Evolutionary conservation across 2,329 filamentous ascomycete species (phyloP), one percentile per base, ranked within the genome.

Genomic region (Malbranchea zuffiana): DNA sequence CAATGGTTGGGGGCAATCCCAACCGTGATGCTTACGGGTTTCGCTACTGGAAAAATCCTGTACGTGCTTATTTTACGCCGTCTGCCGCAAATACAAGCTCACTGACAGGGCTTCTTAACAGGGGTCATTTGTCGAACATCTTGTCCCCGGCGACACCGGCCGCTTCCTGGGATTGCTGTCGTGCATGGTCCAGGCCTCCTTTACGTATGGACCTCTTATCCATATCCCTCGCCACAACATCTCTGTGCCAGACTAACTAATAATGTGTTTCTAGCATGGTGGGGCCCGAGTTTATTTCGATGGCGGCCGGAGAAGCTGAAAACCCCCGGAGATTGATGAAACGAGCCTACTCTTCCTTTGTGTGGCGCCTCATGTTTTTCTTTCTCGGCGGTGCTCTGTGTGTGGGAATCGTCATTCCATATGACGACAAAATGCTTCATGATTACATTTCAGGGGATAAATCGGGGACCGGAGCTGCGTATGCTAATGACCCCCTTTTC

Each of bases 1-100:
- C 78, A 40, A 86, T 87, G 77, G 64, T 88, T 0, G 83, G 82
- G 5, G 83, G 80, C 2, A 87, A 87, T 48, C 82, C 83, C 0
- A 54, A 73, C 1, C 65, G 72, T 34, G 78, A 84, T 47, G 63
- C 68, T 0, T 81, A 82, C 44, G 81, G 81, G 1, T 86, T 86
- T 51, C 69, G 75, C 11, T 72, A 76, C 49, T 80, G 75, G 63
- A 55, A 50, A 4, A 44, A 63, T 18, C 80, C 80, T 0, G 80
- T 51, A 16, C 1, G 43, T 43, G 15, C 11, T 16, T 6, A n/a
- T 11, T 24, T 23, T 30, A n/a, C 23, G n/a, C 28, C 10, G 10
- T 15, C 10, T 6, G 11, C 11, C 24, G 6, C 7, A 4, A 11
- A 6, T n/a, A n/a, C 12, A 8, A 12, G 2, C 10, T 25, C 12